A percentile compares a stretch with the other conserved stretches of the same genome.
Conservation (phyloP, 1,284 basidiomycete species). For the Puccinia horiana region DNA sequence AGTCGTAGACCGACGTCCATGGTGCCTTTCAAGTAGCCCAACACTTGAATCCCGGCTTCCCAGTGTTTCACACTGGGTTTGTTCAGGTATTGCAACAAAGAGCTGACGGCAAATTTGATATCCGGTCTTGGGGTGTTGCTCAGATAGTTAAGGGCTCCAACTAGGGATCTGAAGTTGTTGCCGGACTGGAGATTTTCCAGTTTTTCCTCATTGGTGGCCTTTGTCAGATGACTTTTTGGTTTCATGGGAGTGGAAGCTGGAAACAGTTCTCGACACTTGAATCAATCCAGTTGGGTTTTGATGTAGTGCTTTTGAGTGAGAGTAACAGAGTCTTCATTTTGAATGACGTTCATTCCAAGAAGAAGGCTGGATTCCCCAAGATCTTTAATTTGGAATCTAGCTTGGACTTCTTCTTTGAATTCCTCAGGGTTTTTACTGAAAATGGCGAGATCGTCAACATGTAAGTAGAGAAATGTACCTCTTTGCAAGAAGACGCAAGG, state of each 20-base stretch:
- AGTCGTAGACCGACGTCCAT: slow-evolving; percentile 55
- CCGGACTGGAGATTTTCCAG: background rate
- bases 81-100: no score
- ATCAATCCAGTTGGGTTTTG: background rate
- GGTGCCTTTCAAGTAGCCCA: background rate
- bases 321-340: background rate
- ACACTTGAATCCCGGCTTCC: background rate
- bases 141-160: background rate
- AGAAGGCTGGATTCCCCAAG: background rate
- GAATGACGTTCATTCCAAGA: slow-evolving; percentile 5
- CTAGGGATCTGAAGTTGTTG: background rate
- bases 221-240: no score
- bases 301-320: slow-evolving; percentile 12
- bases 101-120: no score
- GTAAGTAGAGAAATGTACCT: no score
- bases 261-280: background rate
- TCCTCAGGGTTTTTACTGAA: no score
- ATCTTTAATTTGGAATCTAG: slow-evolving; percentile 7
- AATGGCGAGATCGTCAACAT: no score
- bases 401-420: no score
- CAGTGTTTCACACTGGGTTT: no score
- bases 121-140: background rate
- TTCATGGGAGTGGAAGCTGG: slow-evolving; percentile 3
- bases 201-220: background rate
- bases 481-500: no score